A percentile compares a stretch with the other conserved stretches of the same genome.
phyloP scores from a whole-genome alignment of 2,329 filamentous ascomycete species.

The Aphanocladium album region DNA sequence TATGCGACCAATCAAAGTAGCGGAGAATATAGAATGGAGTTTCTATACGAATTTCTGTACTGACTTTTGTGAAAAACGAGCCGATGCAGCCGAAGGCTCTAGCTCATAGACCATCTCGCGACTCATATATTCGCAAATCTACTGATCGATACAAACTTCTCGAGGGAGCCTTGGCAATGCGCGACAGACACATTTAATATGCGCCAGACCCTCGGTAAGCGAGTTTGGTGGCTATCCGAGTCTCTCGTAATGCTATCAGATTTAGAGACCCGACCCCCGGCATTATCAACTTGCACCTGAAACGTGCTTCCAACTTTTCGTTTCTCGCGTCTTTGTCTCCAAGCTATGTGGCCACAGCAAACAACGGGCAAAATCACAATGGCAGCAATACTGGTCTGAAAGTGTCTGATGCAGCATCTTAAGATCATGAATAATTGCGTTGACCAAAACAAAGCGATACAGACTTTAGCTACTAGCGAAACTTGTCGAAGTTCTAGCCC shows the following conservation, averaged over 20 bases:
- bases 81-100: too few relatives aligned
- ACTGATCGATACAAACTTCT: too few relatives aligned
- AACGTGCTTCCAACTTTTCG: not conserved
- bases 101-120: too few relatives aligned
- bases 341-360: not conserved
- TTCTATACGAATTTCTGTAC: too few relatives aligned
- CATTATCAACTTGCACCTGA: not conserved
- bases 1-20: too few relatives aligned
- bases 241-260: not conserved
- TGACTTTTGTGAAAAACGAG: too few relatives aligned
- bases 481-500: not conserved
- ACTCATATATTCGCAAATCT: too few relatives aligned
- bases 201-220: not conserved
- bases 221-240: not conserved
- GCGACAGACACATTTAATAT: not conserved
- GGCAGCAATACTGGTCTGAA: not conserved
- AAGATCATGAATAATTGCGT: too few relatives aligned
- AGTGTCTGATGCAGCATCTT: too few relatives aligned
- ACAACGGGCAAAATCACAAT: not conserved
- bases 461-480: not conserved
- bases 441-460: too few relatives aligned
- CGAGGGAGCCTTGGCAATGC: not conserved
- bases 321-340: not conserved
- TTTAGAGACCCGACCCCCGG: not conserved
- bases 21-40: too few relatives aligned